These are phyloP conservation scores for Ogataea degrootiae DNA, from an alignment of 805 yeast genomes.

Conservation along the genomic window DNA sequence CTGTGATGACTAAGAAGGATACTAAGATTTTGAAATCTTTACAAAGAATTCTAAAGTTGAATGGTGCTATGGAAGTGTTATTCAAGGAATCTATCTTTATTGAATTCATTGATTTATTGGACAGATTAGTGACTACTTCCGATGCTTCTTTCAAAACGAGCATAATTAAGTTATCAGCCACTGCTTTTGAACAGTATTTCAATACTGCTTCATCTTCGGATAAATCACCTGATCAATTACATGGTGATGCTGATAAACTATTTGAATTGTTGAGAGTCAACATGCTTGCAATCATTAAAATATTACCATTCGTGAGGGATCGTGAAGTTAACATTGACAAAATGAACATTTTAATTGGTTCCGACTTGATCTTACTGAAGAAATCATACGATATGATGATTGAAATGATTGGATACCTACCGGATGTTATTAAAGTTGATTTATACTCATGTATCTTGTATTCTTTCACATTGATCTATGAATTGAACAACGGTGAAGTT, in stretches of 20 bases:
- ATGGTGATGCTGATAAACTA: constrained; percentile 65
- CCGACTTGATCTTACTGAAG: constrained; percentile 40
- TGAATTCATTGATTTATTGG: constrained; percentile 73
- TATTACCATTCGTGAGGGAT: constrained; percentile 55
- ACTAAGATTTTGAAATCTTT: constrained; percentile 44
- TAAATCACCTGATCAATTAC: constrained; percentile 36
- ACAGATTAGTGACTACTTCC: constrained; percentile 61
- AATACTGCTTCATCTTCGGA: constrained; percentile 28
- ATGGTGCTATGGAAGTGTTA: constrained; percentile 52
- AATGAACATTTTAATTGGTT: constrained; percentile 17
- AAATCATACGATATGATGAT: constrained; percentile 48
- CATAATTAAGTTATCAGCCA: constrained; percentile 43
- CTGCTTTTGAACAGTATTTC: constrained; percentile 41
- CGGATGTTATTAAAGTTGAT: constrained; percentile 65
- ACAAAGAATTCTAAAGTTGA: constrained; percentile 49
- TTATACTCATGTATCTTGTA: constrained; percentile 65
- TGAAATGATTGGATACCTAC: constrained; percentile 61
- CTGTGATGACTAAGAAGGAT: constrained; percentile 21
- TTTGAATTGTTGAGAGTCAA: constrained; percentile 76
- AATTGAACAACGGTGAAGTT: constrained; percentile 35
- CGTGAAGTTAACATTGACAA: constrained; percentile 32
- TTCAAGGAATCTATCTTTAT: constrained; percentile 65
- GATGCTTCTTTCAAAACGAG: constrained; percentile 40
- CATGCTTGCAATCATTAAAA: constrained; percentile 54
- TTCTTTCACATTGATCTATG: constrained; percentile 54